Conservation (phyloP, 768 basidiomycete species). For the Leccinum longicurvipes region DNA sequence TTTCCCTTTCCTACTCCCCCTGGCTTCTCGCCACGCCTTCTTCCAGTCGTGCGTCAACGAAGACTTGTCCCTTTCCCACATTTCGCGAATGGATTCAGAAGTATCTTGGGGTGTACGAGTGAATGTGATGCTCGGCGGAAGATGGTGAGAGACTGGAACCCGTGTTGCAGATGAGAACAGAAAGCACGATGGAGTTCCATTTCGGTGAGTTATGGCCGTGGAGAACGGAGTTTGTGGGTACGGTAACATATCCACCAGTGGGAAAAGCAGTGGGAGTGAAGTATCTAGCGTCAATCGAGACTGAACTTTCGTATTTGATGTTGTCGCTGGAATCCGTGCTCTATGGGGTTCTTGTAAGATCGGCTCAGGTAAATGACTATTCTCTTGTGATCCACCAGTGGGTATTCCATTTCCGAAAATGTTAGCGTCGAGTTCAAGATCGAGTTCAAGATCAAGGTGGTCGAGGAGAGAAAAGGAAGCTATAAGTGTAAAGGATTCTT, state of each 20-base stretch:
- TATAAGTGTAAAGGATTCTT: constrained; percentile 19
- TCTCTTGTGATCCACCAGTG: constrained; percentile 1
- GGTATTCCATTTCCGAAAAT: constrained; percentile 28
- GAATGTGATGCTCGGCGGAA: constrained; percentile 19
- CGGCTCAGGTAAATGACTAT: background rate
- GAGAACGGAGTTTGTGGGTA: constrained; percentile 13
- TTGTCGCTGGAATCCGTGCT: constrained; percentile 1
- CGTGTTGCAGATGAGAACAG: constrained; percentile 34
- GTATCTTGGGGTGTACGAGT: constrained; percentile 23
- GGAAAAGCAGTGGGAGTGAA: constrained; percentile 63
- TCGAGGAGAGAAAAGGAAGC: constrained; percentile 73
- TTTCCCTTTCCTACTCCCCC: constrained; percentile 57
- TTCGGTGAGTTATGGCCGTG: background rate
- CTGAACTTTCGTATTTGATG: constrained; percentile 2
- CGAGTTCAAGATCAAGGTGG: constrained; percentile 72
- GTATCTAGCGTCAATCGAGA: constrained; percentile 43
- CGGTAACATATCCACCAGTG: constrained; percentile 33
- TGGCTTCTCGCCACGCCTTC: constrained; percentile 69
- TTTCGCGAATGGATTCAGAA: constrained; percentile 49
- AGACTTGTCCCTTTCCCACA: constrained; percentile 69
- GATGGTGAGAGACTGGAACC: constrained; percentile 50
- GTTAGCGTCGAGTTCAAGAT: constrained; percentile 67
- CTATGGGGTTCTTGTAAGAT: constrained; percentile 1
- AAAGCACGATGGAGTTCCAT: constrained; percentile 21
- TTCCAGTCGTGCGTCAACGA: constrained; percentile 78